phyloP scores from a whole-genome alignment of 345 rosid species.

The Gossypium mustelinum region DNA sequence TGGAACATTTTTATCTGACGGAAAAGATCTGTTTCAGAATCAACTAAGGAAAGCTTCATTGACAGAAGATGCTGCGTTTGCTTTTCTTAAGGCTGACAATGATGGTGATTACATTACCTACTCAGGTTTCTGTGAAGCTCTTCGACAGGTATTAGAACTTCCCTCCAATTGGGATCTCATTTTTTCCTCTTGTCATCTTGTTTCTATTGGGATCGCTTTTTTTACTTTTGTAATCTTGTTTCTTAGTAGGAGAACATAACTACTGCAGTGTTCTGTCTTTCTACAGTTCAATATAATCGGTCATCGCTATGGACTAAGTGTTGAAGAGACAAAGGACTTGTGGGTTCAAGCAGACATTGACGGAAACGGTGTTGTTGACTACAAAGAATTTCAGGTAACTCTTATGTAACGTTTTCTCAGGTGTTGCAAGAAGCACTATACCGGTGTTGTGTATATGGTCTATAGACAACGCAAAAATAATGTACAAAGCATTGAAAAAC shows the following conservation, averaged over 20 bases:
- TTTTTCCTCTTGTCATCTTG: not conserved
- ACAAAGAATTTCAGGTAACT: constrained; percentile 80
- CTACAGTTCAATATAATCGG: constrained; percentile 72
- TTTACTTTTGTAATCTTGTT: not conserved
- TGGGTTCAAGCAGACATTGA: constrained; percentile 86
- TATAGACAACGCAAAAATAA: no score
- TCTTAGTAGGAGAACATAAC: not conserved
- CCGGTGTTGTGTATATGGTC: no score
- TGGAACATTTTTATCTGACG: constrained; percentile 24
- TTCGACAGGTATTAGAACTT: constrained; percentile 52
- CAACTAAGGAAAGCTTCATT: constrained; percentile 57
- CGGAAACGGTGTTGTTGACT: constrained; percentile 65
- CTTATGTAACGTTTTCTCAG: not conserved
- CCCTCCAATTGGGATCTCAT: not conserved
- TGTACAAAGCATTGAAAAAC: not conserved
- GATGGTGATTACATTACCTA: constrained; percentile 57
- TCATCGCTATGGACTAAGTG: constrained; percentile 62
- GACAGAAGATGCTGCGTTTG: constrained; percentile 74
- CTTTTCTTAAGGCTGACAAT: constrained; percentile 58
- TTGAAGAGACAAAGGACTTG: constrained; percentile 66
- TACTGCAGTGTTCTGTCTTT: constrained; percentile 9
- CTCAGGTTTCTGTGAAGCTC: constrained; percentile 72
- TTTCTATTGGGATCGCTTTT: not conserved
- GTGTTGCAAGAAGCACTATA: not conserved
- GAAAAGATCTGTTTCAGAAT: constrained; percentile 43